phyloP scores from a whole-genome alignment of 2,329 filamentous ascomycete genomes.

The Verticillium klebahnii region DNA sequence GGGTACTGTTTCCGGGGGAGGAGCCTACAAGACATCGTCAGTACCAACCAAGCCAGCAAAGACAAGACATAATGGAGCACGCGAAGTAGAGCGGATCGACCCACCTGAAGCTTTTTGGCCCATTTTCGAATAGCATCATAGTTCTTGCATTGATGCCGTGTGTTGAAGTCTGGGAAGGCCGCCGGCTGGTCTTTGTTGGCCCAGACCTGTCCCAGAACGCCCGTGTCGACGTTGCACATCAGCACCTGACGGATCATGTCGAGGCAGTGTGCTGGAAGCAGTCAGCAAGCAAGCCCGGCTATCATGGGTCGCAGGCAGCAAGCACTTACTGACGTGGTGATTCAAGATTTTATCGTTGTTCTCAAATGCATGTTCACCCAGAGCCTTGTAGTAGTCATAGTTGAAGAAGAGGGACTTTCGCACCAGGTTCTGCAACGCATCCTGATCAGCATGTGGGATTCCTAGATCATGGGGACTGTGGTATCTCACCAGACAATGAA shows the following conservation, averaged over 20 bases:
- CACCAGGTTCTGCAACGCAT: conserved; percentile 44
- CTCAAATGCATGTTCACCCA: conserved; percentile 46
- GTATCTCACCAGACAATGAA: conserved; percentile 49
- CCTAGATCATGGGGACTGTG: background rate
- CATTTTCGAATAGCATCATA: conserved; percentile 48
- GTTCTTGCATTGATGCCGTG: conserved; percentile 53
- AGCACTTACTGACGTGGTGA: conserved; percentile 49
- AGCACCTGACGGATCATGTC: conserved; percentile 58
- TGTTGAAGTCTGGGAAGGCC: conserved; percentile 60
- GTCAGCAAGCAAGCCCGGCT: background rate
- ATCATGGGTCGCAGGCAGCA: background rate
- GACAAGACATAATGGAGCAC: background rate
- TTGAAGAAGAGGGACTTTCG: conserved; percentile 56
- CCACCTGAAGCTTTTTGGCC: conserved; percentile 47
- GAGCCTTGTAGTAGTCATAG: conserved; percentile 48
- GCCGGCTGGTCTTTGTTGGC: conserved; percentile 36
- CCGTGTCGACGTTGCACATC: conserved; percentile 59
- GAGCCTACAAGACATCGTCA: conserved; percentile 8
- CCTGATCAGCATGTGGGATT: background rate
- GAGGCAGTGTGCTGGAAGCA: conserved; percentile 47
- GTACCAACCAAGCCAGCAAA: no score
- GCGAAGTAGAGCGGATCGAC: no score
- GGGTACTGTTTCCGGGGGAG: conserved; percentile 13
- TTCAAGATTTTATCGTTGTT: conserved; percentile 51
- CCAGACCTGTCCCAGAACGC: conserved; percentile 59